Evolutionary conservation across 371 early-diverging fungal species (phyloP), one percentile per base, ranked within the genome.

Genomic region (Mortierella sp.): DNA sequence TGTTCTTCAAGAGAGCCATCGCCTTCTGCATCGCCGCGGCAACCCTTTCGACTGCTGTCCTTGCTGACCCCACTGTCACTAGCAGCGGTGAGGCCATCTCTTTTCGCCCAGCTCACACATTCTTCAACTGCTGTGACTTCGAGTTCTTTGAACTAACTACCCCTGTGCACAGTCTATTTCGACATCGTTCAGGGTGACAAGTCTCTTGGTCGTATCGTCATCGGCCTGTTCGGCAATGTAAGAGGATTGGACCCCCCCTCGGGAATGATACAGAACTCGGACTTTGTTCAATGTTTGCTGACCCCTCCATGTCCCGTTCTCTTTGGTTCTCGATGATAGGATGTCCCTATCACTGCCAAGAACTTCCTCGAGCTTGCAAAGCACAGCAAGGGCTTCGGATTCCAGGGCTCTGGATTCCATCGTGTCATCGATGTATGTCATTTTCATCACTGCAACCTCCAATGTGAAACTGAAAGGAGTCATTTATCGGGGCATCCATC

Each of bases 351-450:
- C 80, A 95, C 95, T 25, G 85, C 83, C 21, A 86, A 95, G 79
- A 99, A 99, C 90, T 99, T 99, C 84, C 84, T 91, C 41, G 85
- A 85, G 17, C 88, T 98, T 58, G 87, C 91, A 56, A 93, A 91
- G 40, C 92, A 94, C 57, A 91, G 88, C 76, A 85, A 94, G 57
- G 94, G 91, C 31, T 90, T 83, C 65, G 93, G 94, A 14, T 99
- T 95, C 86, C 90, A 92, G 80, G 94, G 91, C 41, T 89, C 89
- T 60, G 82, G 67, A 37, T 96, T 96, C 91, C 97, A 96, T 81
- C 90, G 97, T 65, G 94, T 95, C 41, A 95, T 94, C 85, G 86
- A 92, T 74, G 84, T 80, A 63, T 25, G 47, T 47, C 47, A 7
- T 46, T 46, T 22, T 46, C 22, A 19, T 46, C 13, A 4, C 24